Base-by-base conservation (phyloP, 2,329 filamentous ascomycete genomes). In the Tolypocladium amazonense region DNA sequence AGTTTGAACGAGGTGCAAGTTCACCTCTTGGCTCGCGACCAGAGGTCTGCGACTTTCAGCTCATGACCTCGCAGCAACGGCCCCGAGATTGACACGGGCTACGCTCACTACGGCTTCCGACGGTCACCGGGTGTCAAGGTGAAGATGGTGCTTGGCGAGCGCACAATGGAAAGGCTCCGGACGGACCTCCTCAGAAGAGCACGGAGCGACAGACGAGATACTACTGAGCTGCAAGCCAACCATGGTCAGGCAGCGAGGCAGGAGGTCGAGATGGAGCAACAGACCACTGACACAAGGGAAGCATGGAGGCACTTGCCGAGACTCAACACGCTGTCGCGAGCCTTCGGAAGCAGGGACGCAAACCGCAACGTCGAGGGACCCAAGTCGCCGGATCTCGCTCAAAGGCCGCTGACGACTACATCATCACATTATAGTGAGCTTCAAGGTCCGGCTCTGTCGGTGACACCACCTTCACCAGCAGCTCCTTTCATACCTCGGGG, bases 341-440 rank as follows among this genome's bases (percentile, higher is more conserved):
- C 61, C 54, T 30, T 57, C 33, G 27, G 60, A 20, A 38, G 66
- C 23, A 53, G 50, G 3, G n/a, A n/a, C n/a, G n/a, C n/a, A n/a
- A 53, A 35, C 9, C 50, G 23, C 18, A 35, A 3, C 9, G 30
- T 23, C 9, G 73, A 77, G 55, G 78, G 75, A 25, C 79, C 79
- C 39, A 84, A 84, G 65, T 76, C 77, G 1, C 77, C 79, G 2
- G 71, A 72, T 3, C 74, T 20, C 30, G 33, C n/a, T 33, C 50
- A 53, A 1, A 5, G 27, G 18, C 27, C 50, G 18, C 50, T 30
- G 30, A 23, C 30, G 18, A n/a, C 30, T 12, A n/a, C 30, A 53
- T 53, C 50, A 12, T 53, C 50, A 20, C 20, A 35, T 14, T 53
- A 53, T 20, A 53, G 50, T 6, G 50, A 53, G 20, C 18, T 35